Evolutionary conservation across 2,329 filamentous ascomycete genomes (phyloP).

Genomic region (Cercospora sojina): DNA sequence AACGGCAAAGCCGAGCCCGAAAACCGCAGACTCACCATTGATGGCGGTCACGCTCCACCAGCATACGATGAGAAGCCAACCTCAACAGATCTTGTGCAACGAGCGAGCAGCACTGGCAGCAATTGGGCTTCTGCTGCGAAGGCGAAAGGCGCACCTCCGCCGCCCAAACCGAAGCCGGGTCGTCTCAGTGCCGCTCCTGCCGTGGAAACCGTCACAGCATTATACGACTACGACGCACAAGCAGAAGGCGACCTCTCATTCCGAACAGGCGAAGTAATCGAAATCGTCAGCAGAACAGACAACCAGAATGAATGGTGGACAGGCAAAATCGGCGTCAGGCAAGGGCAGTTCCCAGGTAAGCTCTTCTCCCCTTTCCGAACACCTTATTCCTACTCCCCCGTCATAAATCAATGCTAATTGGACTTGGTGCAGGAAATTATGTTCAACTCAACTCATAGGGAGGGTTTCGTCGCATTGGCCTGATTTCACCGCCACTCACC

Average conservation of each 20-base stretch:
- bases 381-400: neutral
- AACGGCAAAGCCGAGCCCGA: constrained; percentile 33
- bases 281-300: constrained; percentile 70
- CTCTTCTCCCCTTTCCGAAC: constrained; percentile 1
- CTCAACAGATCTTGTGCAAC: constrained; percentile 27
- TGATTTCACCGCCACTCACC: neutral
- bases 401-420: constrained; percentile 6
- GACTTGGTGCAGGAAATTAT: constrained; percentile 45
- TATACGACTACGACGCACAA: constrained; percentile 96
- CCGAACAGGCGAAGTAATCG: constrained; percentile 81
- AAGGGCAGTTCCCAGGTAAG: constrained; percentile 93
- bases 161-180: constrained; percentile 64
- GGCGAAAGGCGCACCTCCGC: constrained; percentile 51
- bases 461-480: neutral
- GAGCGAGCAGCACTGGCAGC: constrained; percentile 38
- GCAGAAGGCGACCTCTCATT: constrained; percentile 94
- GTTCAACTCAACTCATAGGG: constrained; percentile 44
- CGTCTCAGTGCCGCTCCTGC: constrained; percentile 62
- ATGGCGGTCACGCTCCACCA: constrained; percentile 28
- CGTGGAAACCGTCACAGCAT: constrained; percentile 77
- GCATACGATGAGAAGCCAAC: constrained; percentile 27
- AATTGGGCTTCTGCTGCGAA: constrained; percentile 49
- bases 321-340: constrained; percentile 72
- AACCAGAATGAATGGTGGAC: constrained; percentile 99
- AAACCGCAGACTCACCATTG: constrained; percentile 31